phyloP scores from a whole-genome alignment of 2,329 filamentous ascomycete species.

The Lecanicillium sp. region DNA sequence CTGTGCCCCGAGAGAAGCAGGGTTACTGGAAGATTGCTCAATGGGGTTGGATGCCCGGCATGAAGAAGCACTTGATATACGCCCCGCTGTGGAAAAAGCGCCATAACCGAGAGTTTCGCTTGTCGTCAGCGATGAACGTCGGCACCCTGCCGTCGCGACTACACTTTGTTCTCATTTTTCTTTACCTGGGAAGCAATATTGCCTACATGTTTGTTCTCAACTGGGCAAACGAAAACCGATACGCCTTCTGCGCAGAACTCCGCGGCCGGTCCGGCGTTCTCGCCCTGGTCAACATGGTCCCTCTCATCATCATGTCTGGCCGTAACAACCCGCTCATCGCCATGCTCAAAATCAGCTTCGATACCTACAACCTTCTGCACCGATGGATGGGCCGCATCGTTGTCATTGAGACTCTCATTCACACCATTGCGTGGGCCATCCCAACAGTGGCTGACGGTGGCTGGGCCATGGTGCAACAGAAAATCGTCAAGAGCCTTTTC shows the following conservation, averaged over 20 bases:
- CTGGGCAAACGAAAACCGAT: constrained; percentile 50
- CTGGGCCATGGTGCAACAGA: constrained; percentile 47
- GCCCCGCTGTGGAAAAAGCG: constrained; percentile 58
- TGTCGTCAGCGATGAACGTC: constrained; percentile 52
- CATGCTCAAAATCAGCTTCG: constrained; percentile 81
- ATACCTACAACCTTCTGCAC: constrained; percentile 76
- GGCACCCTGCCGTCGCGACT: constrained; percentile 59
- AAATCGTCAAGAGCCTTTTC: constrained; percentile 52
- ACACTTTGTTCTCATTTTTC: constrained; percentile 47
- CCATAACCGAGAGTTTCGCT: constrained; percentile 58
- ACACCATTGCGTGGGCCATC: constrained; percentile 66
- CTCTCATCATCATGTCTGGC: constrained; percentile 78
- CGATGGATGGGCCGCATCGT: constrained; percentile 73
- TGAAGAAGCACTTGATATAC: constrained; percentile 54
- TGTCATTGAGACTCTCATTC: constrained; percentile 58
- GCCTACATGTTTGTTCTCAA: constrained; percentile 56
- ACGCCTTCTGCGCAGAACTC: constrained; percentile 68
- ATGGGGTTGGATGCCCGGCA: constrained; percentile 51
- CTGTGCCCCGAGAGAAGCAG: constrained; percentile 41
- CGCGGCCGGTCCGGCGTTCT: constrained; percentile 80
- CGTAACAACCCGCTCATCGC: constrained; percentile 89
- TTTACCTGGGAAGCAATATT: constrained; percentile 54
- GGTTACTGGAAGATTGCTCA: constrained; percentile 51
- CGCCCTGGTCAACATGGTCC: constrained; percentile 83
- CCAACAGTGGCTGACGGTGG: constrained; percentile 62